These are phyloP conservation scores for Calonectria hongkongensis DNA, from an alignment of 2,329 filamentous ascomycete genomes.

Conservation along the genomic window DNA sequence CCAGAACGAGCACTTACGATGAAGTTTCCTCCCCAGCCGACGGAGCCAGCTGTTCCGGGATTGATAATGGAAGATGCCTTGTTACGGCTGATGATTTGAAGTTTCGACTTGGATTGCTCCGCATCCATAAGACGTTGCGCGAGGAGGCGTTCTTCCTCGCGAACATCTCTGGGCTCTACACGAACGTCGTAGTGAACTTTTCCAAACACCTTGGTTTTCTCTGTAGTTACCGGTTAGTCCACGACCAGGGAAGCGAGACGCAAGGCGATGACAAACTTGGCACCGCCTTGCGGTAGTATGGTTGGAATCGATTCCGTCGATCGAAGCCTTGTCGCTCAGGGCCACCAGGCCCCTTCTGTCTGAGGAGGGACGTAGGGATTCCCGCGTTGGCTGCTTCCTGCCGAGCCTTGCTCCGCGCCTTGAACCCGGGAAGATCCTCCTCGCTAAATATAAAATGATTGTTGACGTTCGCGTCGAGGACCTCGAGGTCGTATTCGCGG, in stretches of 20 bases:
- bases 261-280: slow-evolving; percentile 75
- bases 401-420: slow-evolving; percentile 69
- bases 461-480: slow-evolving; percentile 77
- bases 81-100: slow-evolving; percentile 70
- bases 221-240: slow-evolving; percentile 65
- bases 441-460: slow-evolving; percentile 97
- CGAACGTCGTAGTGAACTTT: slow-evolving; percentile 85
- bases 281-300: slow-evolving; percentile 82
- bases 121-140: slow-evolving; percentile 73
- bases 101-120: slow-evolving; percentile 69
- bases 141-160: slow-evolving; percentile 79
- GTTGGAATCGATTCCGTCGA: slow-evolving; percentile 68
- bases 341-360: slow-evolving; percentile 61
- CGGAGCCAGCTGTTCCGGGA: slow-evolving; percentile 66
- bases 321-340: slow-evolving; percentile 69
- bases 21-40: slow-evolving; percentile 67
- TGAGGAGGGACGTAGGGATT: slow-evolving; percentile 74
- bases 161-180: slow-evolving; percentile 82
- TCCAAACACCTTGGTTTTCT: slow-evolving; percentile 86
- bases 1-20: slow-evolving; percentile 71
- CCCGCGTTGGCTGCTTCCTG: slow-evolving; percentile 75
- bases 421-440: slow-evolving; percentile 83
- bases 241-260: background rate
- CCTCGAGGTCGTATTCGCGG: slow-evolving; percentile 89
- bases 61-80: slow-evolving; percentile 73